A percentile compares a stretch with the other conserved stretches of the same genome.
These are phyloP conservation scores for Russula dissimulans DNA, from an alignment of 768 basidiomycete species.

Conservation along the genomic window DNA sequence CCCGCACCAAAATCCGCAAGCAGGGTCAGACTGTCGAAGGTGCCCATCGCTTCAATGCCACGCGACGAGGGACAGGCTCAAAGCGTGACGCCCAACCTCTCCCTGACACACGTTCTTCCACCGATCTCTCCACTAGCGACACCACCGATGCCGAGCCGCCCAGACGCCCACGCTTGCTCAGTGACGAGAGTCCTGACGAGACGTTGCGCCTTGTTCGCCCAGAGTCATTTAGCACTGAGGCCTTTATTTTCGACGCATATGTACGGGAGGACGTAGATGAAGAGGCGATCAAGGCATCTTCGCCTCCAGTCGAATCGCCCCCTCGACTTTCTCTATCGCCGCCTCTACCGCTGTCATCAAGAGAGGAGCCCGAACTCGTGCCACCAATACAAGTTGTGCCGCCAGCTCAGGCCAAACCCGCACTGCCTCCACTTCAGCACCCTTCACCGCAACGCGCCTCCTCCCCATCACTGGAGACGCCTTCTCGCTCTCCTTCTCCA, in stretches of 20 bases:
- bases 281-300: neutral
- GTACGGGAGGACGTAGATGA: conserved; percentile 46
- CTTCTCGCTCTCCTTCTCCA: conserved; percentile 53
- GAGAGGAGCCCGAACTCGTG: neutral
- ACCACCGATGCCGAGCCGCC: conserved; percentile 30
- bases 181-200: conserved; percentile 38
- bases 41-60: conserved; percentile 66
- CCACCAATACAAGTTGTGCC: conserved; percentile 3
- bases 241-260: conserved; percentile 81
- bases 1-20: conserved; percentile 94
- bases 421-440: conserved; percentile 10
- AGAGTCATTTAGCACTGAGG: conserved; percentile 74
- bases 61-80: conserved; percentile 35
- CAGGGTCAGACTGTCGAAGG: conserved; percentile 65
- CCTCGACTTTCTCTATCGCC: conserved; percentile 14
- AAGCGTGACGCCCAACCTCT: neutral
- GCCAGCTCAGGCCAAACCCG: neutral
- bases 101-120: conserved; percentile 44
- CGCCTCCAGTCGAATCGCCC: conserved; percentile 6
- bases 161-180: conserved; percentile 33
- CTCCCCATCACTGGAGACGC: conserved; percentile 30
- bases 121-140: conserved; percentile 49
- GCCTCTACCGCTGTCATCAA: neutral
- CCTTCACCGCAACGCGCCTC: conserved; percentile 15
- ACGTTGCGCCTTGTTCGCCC: conserved; percentile 32